phyloP scores from a whole-genome alignment of 495 filamentous ascomycete genomes.

The Penicillium dipodomyicola region DNA sequence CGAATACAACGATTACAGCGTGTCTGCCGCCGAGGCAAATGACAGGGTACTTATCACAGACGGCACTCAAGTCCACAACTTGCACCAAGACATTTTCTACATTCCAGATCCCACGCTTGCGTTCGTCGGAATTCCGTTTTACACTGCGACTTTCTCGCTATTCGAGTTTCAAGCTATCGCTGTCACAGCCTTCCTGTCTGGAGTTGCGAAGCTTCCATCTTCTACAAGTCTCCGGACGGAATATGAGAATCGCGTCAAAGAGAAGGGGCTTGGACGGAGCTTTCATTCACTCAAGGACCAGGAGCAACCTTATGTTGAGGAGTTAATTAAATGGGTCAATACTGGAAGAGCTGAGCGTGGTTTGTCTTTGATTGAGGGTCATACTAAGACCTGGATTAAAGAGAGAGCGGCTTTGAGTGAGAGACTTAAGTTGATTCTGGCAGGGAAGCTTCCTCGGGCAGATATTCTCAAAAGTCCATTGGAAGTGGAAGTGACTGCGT shows the following conservation, averaged over 20 bases:
- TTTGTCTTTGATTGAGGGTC: conserved; percentile 38
- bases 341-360: conserved; percentile 26
- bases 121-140: conserved; percentile 61
- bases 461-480: conserved; percentile 4
- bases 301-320: conserved; percentile 55
- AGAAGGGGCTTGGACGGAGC: conserved; percentile 48
- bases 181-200: conserved; percentile 54
- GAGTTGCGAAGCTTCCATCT: conserved; percentile 48
- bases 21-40: conserved; percentile 34
- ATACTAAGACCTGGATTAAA: conserved; percentile 44
- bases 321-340: conserved; percentile 56
- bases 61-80: conserved; percentile 63
- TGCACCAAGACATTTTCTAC: conserved; percentile 67
- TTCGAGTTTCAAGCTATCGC: conserved; percentile 67
- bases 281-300: conserved; percentile 56
- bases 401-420: conserved; percentile 34
- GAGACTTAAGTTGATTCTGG: conserved; percentile 21
- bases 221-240: conserved; percentile 49
- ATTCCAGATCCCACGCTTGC: conserved; percentile 60
- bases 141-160: conserved; percentile 60
- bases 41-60: conserved; percentile 59
- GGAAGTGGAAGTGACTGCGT: conserved; percentile 13
- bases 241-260: conserved; percentile 44
- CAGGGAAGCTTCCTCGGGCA: conserved; percentile 3
- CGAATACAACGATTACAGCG: conserved; percentile 41